A percentile compares a stretch with the other conserved stretches of the same genome.
These are phyloP conservation scores for Komagataella ulmi DNA, from an alignment of 805 yeast species.

Conservation along the genomic window DNA sequence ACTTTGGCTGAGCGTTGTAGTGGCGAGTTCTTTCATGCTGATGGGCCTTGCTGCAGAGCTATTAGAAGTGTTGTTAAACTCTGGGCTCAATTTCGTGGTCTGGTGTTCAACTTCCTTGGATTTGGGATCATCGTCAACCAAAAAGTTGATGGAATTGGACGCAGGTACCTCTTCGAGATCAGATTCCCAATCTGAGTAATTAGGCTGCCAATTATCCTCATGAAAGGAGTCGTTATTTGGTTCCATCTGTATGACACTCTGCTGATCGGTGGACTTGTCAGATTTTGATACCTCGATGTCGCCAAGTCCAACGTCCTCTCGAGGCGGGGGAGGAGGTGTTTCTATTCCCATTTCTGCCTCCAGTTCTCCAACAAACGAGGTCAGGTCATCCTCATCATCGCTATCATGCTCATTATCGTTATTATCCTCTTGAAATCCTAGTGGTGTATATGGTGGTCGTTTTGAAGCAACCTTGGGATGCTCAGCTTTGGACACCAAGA, in stretches of 20 bases:
- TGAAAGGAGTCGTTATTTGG: neutral
- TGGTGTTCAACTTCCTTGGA: neutral
- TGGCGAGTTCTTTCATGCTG: neutral
- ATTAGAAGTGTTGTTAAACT: neutral
- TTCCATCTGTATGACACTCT: neutral
- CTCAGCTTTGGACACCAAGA: neutral
- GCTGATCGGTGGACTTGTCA: neutral
- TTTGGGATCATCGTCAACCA: neutral
- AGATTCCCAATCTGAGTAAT: constrained; percentile 2
- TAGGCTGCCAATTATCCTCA: constrained; percentile 3
- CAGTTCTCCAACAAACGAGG: constrained; percentile 1
- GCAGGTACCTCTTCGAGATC: neutral
- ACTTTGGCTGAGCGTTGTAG: neutral
- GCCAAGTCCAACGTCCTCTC: neutral
- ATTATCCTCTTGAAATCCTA: neutral
- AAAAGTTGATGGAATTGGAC: neutral
- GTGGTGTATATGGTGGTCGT: neutral
- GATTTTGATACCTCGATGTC: neutral
- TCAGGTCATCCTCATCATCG: constrained; percentile 1
- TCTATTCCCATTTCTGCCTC: neutral
- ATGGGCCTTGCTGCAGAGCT: neutral
- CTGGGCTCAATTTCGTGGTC: neutral
- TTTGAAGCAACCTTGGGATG: neutral
- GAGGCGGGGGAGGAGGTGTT: neutral
- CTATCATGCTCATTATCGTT: neutral